Evolutionary conservation across 1,284 basidiomycete genomes (phyloP), one percentile per base, ranked within the genome.

Genomic region (Tausonia pullulans): DNA sequence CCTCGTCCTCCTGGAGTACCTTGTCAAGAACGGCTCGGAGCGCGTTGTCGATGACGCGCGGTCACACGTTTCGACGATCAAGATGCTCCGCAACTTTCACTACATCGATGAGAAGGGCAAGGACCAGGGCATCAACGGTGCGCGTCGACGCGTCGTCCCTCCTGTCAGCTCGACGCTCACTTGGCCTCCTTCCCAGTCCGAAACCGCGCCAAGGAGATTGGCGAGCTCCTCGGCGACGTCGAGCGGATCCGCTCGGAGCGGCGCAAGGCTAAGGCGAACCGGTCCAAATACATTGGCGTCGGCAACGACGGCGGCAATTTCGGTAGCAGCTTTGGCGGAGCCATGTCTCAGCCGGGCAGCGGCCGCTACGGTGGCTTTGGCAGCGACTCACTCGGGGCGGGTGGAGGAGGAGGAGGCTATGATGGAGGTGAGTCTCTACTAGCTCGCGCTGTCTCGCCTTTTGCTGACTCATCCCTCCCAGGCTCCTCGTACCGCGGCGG

Each of bases 101-200:
- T 98, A 97, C 76, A 91, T 97, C 65, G 96, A 98, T 71, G 95
- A 98, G 70, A 96, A 95, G 78, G 93, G 91, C 66, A 98, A 98
- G 76, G 96, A 98, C 73, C 92, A 98, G 76, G 95, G 95, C n/a
- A 84, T 97, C 71, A 98, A 98, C 71, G 90, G 92, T 91, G 71
- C 49, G 83, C 73, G 16, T 27, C 50, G 53, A 43, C 8, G n/a
- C 61, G 13, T 44, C 27, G 50, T 27, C 6, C 16, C 9, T 39
- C 40, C 57, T 41, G 41, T 43, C 54, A 16, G 9, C 49, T 9
- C 49, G n/a, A 54, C 16, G 13, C 53, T 49, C 13, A 40, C 44
- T 45, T 51, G 3, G 61, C 27, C 49, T 40, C 40, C 48, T 64
- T 63, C 9, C 39, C 71, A 95, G 94, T 98, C 58, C 88, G 95